Percentiles rank a stretch among this genome's conserved stretches.
Conservation (phyloP, 305 asterid species). For the Withania somnifera region DNA sequence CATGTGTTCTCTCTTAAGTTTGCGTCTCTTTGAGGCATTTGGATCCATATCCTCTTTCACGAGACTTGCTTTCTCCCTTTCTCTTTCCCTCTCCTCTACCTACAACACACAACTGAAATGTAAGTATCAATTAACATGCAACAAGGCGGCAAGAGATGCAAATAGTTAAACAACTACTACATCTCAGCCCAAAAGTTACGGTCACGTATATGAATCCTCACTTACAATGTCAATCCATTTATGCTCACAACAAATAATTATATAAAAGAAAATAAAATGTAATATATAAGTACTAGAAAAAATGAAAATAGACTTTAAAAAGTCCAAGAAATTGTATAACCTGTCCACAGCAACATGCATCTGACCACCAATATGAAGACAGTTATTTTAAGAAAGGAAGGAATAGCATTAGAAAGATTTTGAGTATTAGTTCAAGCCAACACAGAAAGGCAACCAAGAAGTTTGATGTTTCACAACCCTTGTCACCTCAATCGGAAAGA, state of each 20-base stretch:
- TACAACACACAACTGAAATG: slow-evolving; percentile 17
- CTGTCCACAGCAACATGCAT: background rate
- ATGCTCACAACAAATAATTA: background rate
- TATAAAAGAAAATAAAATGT: background rate
- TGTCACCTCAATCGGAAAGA: background rate
- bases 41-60: slow-evolving; percentile 72
- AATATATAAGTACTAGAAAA: background rate
- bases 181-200: background rate
- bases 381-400: background rate
- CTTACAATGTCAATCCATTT: background rate
- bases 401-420: background rate
- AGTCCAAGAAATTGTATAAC: background rate
- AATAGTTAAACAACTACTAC: background rate
- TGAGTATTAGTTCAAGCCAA: background rate
- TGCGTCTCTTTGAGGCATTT: slow-evolving; percentile 78
- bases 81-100: slow-evolving; percentile 66
- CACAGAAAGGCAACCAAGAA: background rate
- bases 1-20: slow-evolving; percentile 80
- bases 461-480: background rate
- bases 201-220: background rate
- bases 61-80: slow-evolving; percentile 51
- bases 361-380: background rate
- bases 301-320: background rate
- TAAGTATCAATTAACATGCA: background rate
- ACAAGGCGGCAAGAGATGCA: background rate